Base-by-base conservation (phyloP, 2,329 filamentous ascomycete genomes). In the Microcyclospora tardicrescens region DNA sequence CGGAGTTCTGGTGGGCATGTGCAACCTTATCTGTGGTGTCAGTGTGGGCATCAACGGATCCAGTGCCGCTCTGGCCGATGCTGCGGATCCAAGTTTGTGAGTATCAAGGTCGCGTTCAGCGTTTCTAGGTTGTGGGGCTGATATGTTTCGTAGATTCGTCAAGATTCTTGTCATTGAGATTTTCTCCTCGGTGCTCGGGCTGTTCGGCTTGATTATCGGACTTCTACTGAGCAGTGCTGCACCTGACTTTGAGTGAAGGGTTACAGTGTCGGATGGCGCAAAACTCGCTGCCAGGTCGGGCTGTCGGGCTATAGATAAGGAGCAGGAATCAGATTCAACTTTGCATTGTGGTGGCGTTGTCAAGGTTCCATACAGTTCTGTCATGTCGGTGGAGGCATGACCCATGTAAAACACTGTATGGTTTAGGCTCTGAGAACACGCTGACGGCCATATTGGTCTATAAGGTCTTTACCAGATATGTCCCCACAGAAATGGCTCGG, bases 111-210 rank as follows among this genome's bases (percentile, higher is more conserved):
- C 19, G 19, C 4, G 8, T 8, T 5, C 19, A 32, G 12, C 30
- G 30, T 5, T 4, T n/a, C 12, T 32, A 6, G 6, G 14, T 32
- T 10, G 14, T 5, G n/a, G 10, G 30, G 12, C 12, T 32, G 14
- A n/a, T 32, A 5, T n/a, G 10, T 5, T 1, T 3, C 30, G 13
- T 46, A 94, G 87, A 39, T 98, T 98, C 64, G 89, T 98, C 65
- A 95, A 94, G 69, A 94, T 98, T 51, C 78, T 98, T 37, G 89
- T 98, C 51, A 93, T 98, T 56, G 93, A 98, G 65, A 98, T 98
- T 61, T 98, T 98, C 71, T 95, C 87, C 61, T 96, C 89, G 31
- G 89, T 98, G 35, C 73, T 98, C 10, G 91, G 93, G 47, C 77
- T 98, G 3, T 98, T 98, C 57, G 93, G 91, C 42, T 73, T 98